Evolutionary conservation across 345 rosid species (phyloP).

Genomic region (Salix suchowensis): DNA sequence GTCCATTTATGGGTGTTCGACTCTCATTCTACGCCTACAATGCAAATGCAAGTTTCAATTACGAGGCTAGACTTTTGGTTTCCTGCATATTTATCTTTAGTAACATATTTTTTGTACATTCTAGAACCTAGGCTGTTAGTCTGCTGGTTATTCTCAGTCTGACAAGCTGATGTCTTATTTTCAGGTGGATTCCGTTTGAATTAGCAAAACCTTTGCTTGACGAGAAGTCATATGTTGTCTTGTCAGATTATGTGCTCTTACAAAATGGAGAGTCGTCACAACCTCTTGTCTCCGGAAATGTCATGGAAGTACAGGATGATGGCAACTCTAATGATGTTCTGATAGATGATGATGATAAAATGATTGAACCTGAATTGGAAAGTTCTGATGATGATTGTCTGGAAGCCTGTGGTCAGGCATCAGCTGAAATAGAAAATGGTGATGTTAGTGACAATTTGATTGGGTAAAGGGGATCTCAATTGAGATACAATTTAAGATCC

Average conservation of each 20-base stretch:
- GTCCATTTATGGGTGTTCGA: neutral
- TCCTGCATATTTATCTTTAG: neutral
- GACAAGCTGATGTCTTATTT: constrained; percentile 22
- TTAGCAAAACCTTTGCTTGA: constrained; percentile 67
- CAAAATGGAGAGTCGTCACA: constrained; percentile 36
- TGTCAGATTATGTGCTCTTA: constrained; percentile 52
- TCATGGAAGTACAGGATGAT: constrained; percentile 30
- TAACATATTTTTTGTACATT: neutral
- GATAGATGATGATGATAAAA: constrained; percentile 44
- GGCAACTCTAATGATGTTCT: constrained; percentile 34
- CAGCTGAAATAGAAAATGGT: constrained; percentile 25
- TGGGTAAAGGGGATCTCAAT: constrained; percentile 38
- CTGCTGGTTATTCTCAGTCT: neutral
- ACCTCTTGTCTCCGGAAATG: constrained; percentile 35
- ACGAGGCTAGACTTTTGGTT: neutral
- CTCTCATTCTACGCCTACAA: neutral
- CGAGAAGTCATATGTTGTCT: constrained; percentile 55
- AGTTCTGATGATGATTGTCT: constrained; percentile 42
- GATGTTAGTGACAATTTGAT: constrained; percentile 48
- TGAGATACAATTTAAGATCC: constrained; percentile 36
- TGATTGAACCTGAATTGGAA: constrained; percentile 42
- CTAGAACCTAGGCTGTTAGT: neutral
- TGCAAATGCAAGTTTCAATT: neutral
- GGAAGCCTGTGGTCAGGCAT: constrained; percentile 22
- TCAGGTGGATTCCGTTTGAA: constrained; percentile 89